phyloP scores from a whole-genome alignment of 805 yeast genomes.

The Cyberlindnera meyerae region DNA sequence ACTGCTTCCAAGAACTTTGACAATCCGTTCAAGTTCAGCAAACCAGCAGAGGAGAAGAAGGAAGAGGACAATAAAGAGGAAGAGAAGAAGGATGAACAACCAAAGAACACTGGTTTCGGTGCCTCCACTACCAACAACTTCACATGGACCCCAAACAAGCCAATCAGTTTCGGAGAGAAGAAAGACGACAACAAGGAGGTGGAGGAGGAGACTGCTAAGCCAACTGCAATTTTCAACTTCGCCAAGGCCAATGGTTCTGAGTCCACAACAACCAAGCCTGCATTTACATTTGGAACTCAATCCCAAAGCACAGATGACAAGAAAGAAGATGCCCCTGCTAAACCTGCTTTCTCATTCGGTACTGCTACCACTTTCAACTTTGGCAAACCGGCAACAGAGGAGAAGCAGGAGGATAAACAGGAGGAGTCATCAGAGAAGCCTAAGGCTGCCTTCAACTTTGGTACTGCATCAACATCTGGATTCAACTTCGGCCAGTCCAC shows the following conservation, averaged over 20 bases:
- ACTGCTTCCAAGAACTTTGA: conserved; percentile 26
- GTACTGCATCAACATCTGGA: conserved; percentile 19
- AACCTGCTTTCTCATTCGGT: conserved; percentile 12
- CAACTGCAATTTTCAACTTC: conserved; percentile 10
- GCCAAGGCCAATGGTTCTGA: conserved; percentile 14
- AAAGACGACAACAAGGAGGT: neutral
- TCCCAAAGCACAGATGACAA: conserved; percentile 3
- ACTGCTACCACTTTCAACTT: conserved; percentile 2
- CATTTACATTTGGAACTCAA: conserved; percentile 6
- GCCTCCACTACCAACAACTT: conserved; percentile 13
- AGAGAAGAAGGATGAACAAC: conserved; percentile 5
- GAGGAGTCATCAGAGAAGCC: conserved; percentile 3
- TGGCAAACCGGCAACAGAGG: neutral
- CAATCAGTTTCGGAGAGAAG: conserved; percentile 13
- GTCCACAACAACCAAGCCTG: neutral
- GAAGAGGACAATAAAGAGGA: conserved; percentile 8
- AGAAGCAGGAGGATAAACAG: neutral
- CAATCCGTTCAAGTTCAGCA: conserved; percentile 31
- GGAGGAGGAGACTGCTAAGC: neutral
- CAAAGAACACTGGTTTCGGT: neutral
- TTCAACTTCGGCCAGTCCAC: conserved; percentile 16
- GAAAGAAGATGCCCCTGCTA: conserved; percentile 1
- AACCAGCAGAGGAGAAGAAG: conserved; percentile 8
- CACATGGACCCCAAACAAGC: conserved; percentile 24
- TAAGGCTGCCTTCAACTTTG: conserved; percentile 11